phyloP scores from a whole-genome alignment of 75 land plant genomes.

The Chamaecyparis obtusa region DNA sequence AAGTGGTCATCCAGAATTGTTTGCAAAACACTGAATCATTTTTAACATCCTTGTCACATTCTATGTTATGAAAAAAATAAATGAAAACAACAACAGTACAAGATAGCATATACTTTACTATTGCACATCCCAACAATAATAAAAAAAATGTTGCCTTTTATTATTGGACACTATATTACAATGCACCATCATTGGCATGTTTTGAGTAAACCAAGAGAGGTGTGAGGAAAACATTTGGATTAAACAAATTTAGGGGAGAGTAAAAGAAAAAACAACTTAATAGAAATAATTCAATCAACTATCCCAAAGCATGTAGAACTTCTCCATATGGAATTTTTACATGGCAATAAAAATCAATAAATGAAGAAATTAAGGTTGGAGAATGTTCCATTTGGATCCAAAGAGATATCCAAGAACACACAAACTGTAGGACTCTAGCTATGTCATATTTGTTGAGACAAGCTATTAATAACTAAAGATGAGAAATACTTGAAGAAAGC shows the following conservation, averaged over 20 bases:
- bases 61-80: background rate
- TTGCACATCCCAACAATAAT: background rate
- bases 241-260: background rate
- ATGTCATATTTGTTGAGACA: too few species aligned
- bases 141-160: background rate
- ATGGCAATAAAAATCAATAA: too few species aligned
- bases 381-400: background rate
- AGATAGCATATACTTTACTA: background rate
- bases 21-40: constrained; percentile 32
- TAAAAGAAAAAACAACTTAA: background rate
- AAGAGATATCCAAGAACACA: too few species aligned
- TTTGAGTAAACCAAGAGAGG: background rate
- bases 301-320: background rate
- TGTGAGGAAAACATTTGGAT: background rate
- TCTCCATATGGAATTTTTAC: background rate
- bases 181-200: background rate
- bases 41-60: background rate
- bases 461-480: too few species aligned
- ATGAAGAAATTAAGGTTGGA: background rate
- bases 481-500: too few species aligned
- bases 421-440: too few species aligned
- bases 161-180: background rate
- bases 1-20: constrained; percentile 88
- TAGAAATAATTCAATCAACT: background rate
- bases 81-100: background rate